A percentile compares a stretch with the other conserved stretches of the same genome.
phyloP scores from a whole-genome alignment of 352 stramenopile genomes.

The Pythium volutum region DNA sequence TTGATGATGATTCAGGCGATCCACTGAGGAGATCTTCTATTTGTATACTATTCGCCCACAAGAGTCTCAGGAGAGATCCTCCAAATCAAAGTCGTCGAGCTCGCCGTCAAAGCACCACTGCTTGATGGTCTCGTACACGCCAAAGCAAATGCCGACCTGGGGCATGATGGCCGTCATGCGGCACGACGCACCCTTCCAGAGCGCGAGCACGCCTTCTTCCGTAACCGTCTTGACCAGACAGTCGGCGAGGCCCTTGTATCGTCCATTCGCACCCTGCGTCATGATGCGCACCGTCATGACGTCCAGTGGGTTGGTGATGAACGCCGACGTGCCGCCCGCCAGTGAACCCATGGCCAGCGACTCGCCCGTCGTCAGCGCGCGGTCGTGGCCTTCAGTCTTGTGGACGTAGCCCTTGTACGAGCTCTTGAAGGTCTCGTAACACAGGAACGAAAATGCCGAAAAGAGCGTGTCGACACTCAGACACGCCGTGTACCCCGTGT shows the following conservation, averaged over 20 bases:
- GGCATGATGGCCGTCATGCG: slow-evolving; percentile 77
- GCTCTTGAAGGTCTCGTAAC: slow-evolving; percentile 73
- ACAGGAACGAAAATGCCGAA: slow-evolving; percentile 81
- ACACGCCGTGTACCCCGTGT: slow-evolving; percentile 71
- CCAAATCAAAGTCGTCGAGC: slow-evolving; percentile 63
- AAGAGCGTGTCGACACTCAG: slow-evolving; percentile 80
- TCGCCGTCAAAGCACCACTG: slow-evolving; percentile 63
- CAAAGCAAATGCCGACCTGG: slow-evolving; percentile 79
- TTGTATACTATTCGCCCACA: neutral
- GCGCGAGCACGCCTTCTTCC: slow-evolving; percentile 47
- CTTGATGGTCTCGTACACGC: slow-evolving; percentile 86
- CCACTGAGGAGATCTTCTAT: slow-evolving; percentile 1
- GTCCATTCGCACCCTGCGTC: slow-evolving; percentile 70
- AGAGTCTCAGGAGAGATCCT: slow-evolving; percentile 27
- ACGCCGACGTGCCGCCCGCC: slow-evolving; percentile 55
- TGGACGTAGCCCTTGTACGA: slow-evolving; percentile 41
- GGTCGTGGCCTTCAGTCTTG: slow-evolving; percentile 28
- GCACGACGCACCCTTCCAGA: slow-evolving; percentile 70
- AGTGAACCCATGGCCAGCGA: slow-evolving; percentile 57
- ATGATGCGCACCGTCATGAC: slow-evolving; percentile 80
- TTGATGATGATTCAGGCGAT: neutral
- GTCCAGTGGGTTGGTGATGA: slow-evolving; percentile 81
- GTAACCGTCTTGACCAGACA: slow-evolving; percentile 56
- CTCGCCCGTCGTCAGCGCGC: slow-evolving; percentile 45
- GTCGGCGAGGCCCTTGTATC: slow-evolving; percentile 57